Base-by-base conservation (phyloP, 1,139 yeast species). In the Scheffersomyces illinoinensis region DNA sequence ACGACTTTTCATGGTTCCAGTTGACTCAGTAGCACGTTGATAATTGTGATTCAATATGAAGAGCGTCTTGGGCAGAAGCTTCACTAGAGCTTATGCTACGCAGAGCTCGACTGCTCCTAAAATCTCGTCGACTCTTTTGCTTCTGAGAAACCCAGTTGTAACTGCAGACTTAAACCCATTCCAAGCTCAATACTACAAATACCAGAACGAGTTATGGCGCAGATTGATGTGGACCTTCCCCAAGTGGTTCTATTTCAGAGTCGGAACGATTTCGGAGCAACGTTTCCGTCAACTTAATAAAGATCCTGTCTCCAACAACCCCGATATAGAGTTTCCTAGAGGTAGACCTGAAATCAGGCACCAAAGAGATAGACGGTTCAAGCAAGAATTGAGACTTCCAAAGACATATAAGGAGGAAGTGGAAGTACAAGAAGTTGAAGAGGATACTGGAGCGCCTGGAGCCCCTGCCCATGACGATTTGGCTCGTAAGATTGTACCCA, bases 221-320 rank as follows among this genome's bases (percentile, higher is more conserved):
- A 84, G 98, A 70, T 82, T 95, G 65, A 93, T 93, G 97, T 93
- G 98, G 97, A 93, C 98, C 0, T 95, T 95, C 74, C 98, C 99
- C 5, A 88, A 89, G 66, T 93, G 93, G 85, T 93, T 87, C 73
- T 96, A 93, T 78, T 95, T 89, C 78, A 91, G 90, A 72, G 89
- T 85, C 67, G 98, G 98, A 62, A 90, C 98, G 0, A 79, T 95
- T 63, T 86, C 97, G 10, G 97, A 93, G 71, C 91, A 93, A 72
- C 86, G 86, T 68, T 95, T 87, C 75, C 78, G 87, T 58, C 86
- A 88, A 66, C 88, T 90, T 54, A 97, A 93, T 71, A 83, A 82
- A 61, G 88, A 89, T 57, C 97, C 97, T 10, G 85, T 88, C 3
- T 83, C 87, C 57, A 84, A 86, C 66, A 88, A 87, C 64, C 90